Evolutionary conservation across 2,329 filamentous ascomycete genomes (phyloP).

Genomic region (Sodiomyces alkalinus): DNA sequence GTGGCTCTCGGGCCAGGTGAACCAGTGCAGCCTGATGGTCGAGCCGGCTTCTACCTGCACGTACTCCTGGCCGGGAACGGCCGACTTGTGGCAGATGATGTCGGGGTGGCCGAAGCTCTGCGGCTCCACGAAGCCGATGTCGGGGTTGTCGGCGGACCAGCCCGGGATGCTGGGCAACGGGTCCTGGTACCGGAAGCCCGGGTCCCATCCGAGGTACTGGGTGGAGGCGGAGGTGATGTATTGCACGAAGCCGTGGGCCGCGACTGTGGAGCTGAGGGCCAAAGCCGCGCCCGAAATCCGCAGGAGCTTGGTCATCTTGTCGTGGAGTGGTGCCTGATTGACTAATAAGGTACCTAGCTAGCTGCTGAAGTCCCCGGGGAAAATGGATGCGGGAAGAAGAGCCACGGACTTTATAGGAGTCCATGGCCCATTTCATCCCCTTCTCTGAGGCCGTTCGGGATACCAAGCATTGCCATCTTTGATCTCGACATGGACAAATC

Average conservation of each 20-base stretch:
- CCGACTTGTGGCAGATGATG: constrained; percentile 23
- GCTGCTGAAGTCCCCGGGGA: too few species aligned
- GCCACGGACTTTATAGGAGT: too few species aligned
- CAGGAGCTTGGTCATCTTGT: too few species aligned
- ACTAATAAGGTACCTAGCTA: too few species aligned
- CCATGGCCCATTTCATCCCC: too few species aligned
- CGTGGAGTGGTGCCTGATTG: too few species aligned
- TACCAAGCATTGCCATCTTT: too few species aligned
- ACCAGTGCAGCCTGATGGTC: constrained; percentile 12
- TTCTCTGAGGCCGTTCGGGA: too few species aligned
- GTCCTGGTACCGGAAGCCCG: constrained; percentile 12
- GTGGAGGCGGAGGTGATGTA: constrained; percentile 14
- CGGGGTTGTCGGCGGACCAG: constrained; percentile 7
- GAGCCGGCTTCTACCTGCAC: constrained; percentile 12
- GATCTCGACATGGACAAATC: too few species aligned
- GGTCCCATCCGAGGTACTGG: constrained; percentile 26
- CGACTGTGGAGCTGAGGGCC: constrained; percentile 4
- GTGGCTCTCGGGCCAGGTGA: constrained; percentile 15
- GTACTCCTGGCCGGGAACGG: constrained; percentile 14
- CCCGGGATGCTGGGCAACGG: constrained; percentile 8
- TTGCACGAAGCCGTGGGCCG: constrained; percentile 18
- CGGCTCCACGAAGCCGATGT: constrained; percentile 23
- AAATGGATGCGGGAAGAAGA: too few species aligned
- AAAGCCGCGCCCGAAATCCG: not conserved
- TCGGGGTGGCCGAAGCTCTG: constrained; percentile 16